phyloP scores from a whole-genome alignment of 768 basidiomycete genomes.

The Chiua virens region DNA sequence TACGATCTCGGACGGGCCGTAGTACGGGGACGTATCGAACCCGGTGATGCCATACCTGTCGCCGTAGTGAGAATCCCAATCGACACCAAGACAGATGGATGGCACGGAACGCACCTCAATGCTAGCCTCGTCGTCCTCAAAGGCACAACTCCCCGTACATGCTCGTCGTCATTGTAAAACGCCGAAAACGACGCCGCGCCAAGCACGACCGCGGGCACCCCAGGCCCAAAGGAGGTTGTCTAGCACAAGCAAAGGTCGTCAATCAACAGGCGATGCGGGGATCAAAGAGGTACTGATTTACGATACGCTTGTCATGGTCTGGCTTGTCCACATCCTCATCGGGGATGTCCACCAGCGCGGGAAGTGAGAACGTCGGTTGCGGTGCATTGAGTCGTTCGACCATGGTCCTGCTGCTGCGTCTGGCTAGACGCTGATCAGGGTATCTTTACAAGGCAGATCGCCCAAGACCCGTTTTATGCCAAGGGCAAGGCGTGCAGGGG shows the following conservation, averaged over 20 bases:
- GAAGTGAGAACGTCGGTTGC: slow-evolving; percentile 41
- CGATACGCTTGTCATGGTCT: slow-evolving; percentile 32
- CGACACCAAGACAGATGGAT: not conserved
- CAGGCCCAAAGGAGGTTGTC: slow-evolving; percentile 31
- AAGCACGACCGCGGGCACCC: slow-evolving; percentile 55
- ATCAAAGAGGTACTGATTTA: slow-evolving; percentile 19
- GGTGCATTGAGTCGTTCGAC: slow-evolving; percentile 41
- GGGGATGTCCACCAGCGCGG: slow-evolving; percentile 39
- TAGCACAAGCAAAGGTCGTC: slow-evolving; percentile 13
- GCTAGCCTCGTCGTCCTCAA: slow-evolving; percentile 71
- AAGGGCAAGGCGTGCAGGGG: not conserved
- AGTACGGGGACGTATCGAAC: slow-evolving; percentile 82
- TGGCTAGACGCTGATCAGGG: too few relatives aligned
- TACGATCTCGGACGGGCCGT: slow-evolving; percentile 77
- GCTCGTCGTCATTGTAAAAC: slow-evolving; percentile 62
- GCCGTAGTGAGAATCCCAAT: not conserved
- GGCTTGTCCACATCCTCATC: slow-evolving; percentile 44
- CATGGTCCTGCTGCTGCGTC: slow-evolving; percentile 29
- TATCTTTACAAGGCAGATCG: not conserved
- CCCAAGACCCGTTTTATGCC: not conserved
- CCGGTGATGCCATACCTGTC: slow-evolving; percentile 75
- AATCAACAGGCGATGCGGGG: not conserved
- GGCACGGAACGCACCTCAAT: slow-evolving; percentile 64
- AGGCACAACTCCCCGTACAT: slow-evolving; percentile 55
- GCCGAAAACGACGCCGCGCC: slow-evolving; percentile 72